Conservation (phyloP, 768 basidiomycete species). For the Trichaptum fuscoviolaceum region DNA sequence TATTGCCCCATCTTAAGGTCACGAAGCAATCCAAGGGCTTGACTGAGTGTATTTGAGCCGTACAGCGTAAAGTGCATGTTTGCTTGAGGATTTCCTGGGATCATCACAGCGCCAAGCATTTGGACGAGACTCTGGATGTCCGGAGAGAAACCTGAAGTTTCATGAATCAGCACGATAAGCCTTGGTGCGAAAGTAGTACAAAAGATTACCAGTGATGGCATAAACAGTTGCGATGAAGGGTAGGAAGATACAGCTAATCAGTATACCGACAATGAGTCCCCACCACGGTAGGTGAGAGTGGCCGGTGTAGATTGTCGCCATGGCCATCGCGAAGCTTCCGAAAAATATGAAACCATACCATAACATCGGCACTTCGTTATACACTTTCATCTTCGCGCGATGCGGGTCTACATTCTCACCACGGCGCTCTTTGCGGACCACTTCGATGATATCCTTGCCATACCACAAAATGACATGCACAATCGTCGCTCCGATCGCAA, state of each 20-base stretch:
- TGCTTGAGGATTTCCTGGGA: conserved; percentile 44
- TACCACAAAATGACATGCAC: conserved; percentile 44
- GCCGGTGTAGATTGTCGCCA: conserved; percentile 50
- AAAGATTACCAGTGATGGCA: conserved; percentile 40
- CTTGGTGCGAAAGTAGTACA: conserved; percentile 19
- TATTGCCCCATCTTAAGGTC: conserved; percentile 54
- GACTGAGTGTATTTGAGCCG: conserved; percentile 34
- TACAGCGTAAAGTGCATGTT: conserved; percentile 43
- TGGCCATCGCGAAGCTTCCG: conserved; percentile 43
- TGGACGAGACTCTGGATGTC: conserved; percentile 30
- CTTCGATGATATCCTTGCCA: conserved; percentile 38
- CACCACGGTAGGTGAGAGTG: conserved; percentile 53
- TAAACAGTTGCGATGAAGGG: conserved; percentile 51
- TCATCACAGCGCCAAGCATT: conserved; percentile 46
- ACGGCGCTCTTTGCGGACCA: conserved; percentile 34
- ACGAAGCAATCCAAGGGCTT: conserved; percentile 47
- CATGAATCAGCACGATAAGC: conserved; percentile 24
- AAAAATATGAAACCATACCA: conserved; percentile 44
- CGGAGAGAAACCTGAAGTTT: conserved; percentile 12
- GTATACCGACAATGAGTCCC: conserved; percentile 44
- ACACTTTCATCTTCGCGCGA: conserved; percentile 48
- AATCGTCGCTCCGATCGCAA: conserved; percentile 43
- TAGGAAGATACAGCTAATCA: conserved; percentile 44
- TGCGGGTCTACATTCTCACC: conserved; percentile 46
- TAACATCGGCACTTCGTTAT: conserved; percentile 41